Conservation (phyloP, 2,329 filamentous ascomycete genomes). For the Colletotrichum magnum region DNA sequence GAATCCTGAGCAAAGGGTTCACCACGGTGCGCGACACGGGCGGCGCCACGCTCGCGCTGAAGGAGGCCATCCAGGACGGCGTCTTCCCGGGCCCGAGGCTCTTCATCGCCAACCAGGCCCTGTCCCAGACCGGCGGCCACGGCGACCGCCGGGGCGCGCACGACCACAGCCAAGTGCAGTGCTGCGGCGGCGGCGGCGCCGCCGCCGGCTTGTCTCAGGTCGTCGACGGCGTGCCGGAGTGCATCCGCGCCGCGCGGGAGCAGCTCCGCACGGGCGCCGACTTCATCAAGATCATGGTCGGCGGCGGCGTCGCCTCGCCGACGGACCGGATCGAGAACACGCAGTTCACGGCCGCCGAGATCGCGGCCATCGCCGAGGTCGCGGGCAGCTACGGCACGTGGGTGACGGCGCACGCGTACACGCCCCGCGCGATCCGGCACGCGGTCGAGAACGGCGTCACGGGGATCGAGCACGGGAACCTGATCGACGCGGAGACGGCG, state of each 20-base stretch:
- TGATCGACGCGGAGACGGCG: conserved; percentile 59
- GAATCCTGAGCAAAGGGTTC: conserved; percentile 71
- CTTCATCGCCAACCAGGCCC: conserved; percentile 67
- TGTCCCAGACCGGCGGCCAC: conserved; percentile 72
- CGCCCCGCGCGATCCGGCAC: conserved; percentile 66
- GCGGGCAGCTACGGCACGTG: conserved; percentile 64
- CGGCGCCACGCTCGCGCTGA: conserved; percentile 67
- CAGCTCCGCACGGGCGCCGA: conserved; percentile 70
- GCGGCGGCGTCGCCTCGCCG: conserved; percentile 69
- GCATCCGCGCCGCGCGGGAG: conserved; percentile 65
- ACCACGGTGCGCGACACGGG: conserved; percentile 72
- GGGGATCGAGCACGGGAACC: conserved; percentile 65
- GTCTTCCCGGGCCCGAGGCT: conserved; percentile 68
- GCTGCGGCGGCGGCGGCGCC: conserved; percentile 61
- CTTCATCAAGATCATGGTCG: conserved; percentile 74
- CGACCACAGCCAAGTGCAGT: conserved; percentile 48
- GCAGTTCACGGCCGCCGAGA: conserved; percentile 71
- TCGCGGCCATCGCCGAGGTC: conserved; percentile 66
- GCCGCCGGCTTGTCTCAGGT: conserved; percentile 57
- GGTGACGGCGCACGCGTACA: conserved; percentile 72
- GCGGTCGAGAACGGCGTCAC: conserved; percentile 68
- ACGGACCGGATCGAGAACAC: conserved; percentile 67
- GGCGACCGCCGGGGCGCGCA: conserved; percentile 64
- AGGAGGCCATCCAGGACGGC: conserved; percentile 69
- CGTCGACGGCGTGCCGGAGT: conserved; percentile 69